A percentile compares a stretch with the other conserved stretches of the same genome.
Evolutionary conservation across 805 yeast species (phyloP).

Genomic region (Spathaspora sp.): DNA sequence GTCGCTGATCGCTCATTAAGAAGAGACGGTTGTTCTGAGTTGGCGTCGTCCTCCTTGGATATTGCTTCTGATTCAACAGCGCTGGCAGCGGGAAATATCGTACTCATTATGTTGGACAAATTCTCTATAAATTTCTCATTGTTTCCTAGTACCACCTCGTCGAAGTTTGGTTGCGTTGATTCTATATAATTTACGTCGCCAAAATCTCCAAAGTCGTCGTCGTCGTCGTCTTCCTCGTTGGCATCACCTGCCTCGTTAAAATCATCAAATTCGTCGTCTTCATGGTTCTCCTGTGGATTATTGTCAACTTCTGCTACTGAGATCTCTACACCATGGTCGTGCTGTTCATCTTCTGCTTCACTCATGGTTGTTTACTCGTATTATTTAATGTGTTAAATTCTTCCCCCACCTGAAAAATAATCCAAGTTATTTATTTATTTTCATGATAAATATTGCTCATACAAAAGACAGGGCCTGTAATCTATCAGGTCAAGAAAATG

Average conservation of each 20-base stretch:
- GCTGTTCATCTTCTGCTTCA: not conserved
- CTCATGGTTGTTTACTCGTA: not conserved
- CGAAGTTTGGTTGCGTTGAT: constrained; percentile 10
- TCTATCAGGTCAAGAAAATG: not conserved
- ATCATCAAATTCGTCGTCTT: constrained; percentile 12
- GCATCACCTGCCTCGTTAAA: constrained; percentile 8
- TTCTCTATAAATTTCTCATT: constrained; percentile 8
- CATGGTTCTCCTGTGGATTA: not conserved
- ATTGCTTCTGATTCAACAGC: not conserved
- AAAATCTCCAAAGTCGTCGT: constrained; percentile 36
- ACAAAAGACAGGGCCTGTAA: no score
- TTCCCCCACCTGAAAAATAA: not conserved
- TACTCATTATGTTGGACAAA: constrained; percentile 9
- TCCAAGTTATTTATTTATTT: not conserved
- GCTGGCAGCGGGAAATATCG: constrained; percentile 9
- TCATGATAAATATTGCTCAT: no score
- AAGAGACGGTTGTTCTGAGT: constrained; percentile 4
- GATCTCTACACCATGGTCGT: not conserved
- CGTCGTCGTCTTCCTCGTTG: constrained; percentile 23
- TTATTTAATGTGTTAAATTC: not conserved
- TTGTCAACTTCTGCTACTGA: not conserved
- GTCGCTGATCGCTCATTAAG: constrained; percentile 33
- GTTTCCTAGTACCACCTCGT: constrained; percentile 9
- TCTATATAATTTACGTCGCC: constrained; percentile 32
- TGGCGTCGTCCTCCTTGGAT: not conserved